Percentiles rank a stretch among this genome's conserved stretches.
Conservation (phyloP, 2,329 filamentous ascomycete species). For the Stachybotrys elegans region DNA sequence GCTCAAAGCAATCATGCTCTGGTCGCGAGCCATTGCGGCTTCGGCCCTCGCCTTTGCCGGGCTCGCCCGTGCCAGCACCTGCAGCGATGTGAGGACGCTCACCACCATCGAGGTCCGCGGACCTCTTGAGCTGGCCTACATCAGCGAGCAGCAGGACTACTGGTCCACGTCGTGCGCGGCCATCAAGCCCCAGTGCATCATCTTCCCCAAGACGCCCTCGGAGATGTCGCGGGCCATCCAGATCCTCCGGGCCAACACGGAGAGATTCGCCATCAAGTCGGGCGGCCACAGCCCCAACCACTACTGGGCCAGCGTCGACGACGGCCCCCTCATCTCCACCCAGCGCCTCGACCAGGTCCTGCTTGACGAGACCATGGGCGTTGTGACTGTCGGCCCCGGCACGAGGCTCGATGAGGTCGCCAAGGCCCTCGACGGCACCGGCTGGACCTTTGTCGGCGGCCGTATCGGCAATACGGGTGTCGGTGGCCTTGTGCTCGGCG, state of each 20-base stretch:
- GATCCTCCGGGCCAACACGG: constrained; percentile 39
- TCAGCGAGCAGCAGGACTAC: constrained; percentile 33
- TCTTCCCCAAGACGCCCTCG: constrained; percentile 39
- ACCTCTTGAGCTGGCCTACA: constrained; percentile 26
- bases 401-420: constrained; percentile 38
- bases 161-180: constrained; percentile 39
- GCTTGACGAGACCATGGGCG: constrained; percentile 29
- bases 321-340: constrained; percentile 45
- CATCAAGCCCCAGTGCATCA: constrained; percentile 41
- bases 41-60: not conserved
- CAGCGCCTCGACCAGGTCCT: constrained; percentile 31
- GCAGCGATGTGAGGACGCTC: constrained; percentile 1
- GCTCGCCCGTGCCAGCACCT: constrained; percentile 6
- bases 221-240: constrained; percentile 50
- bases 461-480: constrained; percentile 42
- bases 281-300: constrained; percentile 55
- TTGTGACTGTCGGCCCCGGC: constrained; percentile 39
- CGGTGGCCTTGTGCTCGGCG: constrained; percentile 45
- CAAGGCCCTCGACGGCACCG: constrained; percentile 32
- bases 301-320: constrained; percentile 44
- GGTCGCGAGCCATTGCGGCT: not conserved
- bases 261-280: constrained; percentile 49
- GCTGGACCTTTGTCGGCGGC: constrained; percentile 37
- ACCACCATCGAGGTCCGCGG: constrained; percentile 4
- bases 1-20: not conserved